Conservation (phyloP, 2,329 filamentous ascomycete genomes). For the Fulvia fulva region DNA sequence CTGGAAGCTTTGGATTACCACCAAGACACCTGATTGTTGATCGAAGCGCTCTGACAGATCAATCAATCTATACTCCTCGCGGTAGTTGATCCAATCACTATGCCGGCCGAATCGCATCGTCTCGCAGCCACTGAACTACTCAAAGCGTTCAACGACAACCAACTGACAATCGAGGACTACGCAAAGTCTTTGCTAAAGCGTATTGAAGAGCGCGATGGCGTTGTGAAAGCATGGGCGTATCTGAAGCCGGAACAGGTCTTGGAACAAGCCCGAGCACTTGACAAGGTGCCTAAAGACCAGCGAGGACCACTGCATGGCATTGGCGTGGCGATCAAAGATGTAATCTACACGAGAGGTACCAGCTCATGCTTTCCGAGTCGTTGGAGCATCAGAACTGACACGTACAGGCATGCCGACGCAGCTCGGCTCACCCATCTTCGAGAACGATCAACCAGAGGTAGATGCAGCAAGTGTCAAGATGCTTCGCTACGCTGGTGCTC, state of each 20-base stretch:
- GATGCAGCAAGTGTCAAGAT: conserved; percentile 53
- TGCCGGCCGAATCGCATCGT: conserved; percentile 15
- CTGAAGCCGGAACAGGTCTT: conserved; percentile 48
- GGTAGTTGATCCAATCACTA: too few relatives aligned
- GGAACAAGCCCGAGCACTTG: conserved; percentile 47
- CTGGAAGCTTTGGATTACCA: too few relatives aligned
- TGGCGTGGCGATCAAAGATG: conserved; percentile 58
- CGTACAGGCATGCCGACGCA: conserved; percentile 52
- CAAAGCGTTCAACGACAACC: conserved; percentile 36
- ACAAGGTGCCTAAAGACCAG: conserved; percentile 45
- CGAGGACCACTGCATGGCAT: conserved; percentile 57
- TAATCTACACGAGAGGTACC: conserved; percentile 54
- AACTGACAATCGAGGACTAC: conserved; percentile 49
- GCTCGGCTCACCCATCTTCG: conserved; percentile 54
- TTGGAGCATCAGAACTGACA: not conserved
- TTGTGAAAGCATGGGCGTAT: conserved; percentile 51
- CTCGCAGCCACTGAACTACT: conserved; percentile 45
- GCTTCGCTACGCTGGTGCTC: conserved; percentile 53
- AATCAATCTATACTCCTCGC: too few relatives aligned
- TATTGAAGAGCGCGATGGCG: conserved; percentile 43
- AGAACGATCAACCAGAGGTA: conserved; percentile 40
- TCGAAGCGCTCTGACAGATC: too few relatives aligned
- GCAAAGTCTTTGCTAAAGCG: conserved; percentile 46
- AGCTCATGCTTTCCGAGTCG: not conserved
- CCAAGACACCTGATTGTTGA: too few relatives aligned